Percentiles rank a stretch among this genome's conserved stretches.
These are phyloP conservation scores for Thelonectria olida DNA, from an alignment of 2,329 filamentous ascomycete genomes.

Conservation along the genomic window DNA sequence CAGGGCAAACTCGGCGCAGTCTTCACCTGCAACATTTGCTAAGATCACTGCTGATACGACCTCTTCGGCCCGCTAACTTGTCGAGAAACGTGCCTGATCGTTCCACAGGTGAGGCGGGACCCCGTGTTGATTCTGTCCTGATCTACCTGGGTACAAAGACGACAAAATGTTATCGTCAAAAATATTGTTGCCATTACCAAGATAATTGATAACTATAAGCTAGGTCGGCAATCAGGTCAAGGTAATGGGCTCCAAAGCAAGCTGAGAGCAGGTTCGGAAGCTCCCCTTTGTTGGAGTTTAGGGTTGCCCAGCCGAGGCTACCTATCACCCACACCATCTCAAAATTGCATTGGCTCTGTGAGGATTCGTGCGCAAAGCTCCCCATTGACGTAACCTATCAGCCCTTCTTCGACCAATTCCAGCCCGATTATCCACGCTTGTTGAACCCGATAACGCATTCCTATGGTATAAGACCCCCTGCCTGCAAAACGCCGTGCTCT, in stretches of 20 bases:
- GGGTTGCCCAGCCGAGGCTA: not conserved
- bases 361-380: not conserved
- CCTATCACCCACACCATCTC: not conserved
- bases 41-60: not conserved
- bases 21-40: not conserved
- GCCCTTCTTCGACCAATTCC: not conserved
- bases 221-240: not conserved
- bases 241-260: not conserved
- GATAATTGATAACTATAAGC: not conserved
- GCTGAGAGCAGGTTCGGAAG: not conserved
- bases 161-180: not conserved
- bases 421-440: not conserved
- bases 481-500: not conserved
- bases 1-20: not conserved
- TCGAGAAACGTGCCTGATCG: not conserved
- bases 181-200: not conserved
- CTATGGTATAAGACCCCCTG: not conserved
- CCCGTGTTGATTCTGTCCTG: not conserved
- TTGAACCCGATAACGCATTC: not conserved
- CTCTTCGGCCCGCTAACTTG: not conserved
- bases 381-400: not conserved
- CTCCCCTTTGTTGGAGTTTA: not conserved
- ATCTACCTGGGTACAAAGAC: not conserved
- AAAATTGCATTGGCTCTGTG: not conserved
- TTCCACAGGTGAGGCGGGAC: not conserved